phyloP scores from a whole-genome alignment of 352 stramenopile species.

The Phytophthora syringae region DNA sequence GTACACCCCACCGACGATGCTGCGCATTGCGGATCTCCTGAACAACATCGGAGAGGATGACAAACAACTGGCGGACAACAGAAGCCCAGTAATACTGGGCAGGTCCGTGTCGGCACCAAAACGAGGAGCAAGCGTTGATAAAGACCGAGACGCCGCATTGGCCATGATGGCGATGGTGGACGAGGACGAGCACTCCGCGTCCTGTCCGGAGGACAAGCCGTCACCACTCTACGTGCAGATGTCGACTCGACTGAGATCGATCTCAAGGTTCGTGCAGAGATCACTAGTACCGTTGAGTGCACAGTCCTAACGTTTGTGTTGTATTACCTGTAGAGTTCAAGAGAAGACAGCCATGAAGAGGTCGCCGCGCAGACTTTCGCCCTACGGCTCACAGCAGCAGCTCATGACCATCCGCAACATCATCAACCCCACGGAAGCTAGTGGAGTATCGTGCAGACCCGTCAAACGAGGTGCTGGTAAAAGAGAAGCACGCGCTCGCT shows the following conservation, averaged over 20 bases:
- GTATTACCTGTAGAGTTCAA: conserved; percentile 20
- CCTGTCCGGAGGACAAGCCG: conserved; percentile 42
- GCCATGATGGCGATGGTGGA: conserved; percentile 31
- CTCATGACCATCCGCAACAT: conserved; percentile 38
- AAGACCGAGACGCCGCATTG: conserved; percentile 19
- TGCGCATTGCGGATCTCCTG: conserved; percentile 46
- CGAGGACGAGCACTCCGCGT: conserved; percentile 37
- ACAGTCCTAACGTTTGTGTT: conserved; percentile 4
- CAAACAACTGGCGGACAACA: conserved; percentile 13
- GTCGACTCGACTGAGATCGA: conserved; percentile 20
- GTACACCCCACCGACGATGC: conserved; percentile 30
- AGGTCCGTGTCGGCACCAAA: conserved; percentile 40
- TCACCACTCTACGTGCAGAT: conserved; percentile 17
- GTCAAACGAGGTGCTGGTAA: conserved; percentile 7
- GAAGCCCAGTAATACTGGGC: conserved; percentile 28
- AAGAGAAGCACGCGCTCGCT: conserved; percentile 63
- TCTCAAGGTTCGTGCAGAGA: conserved; percentile 17
- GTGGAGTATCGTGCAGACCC: conserved; percentile 14
- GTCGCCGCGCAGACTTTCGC: conserved; percentile 28
- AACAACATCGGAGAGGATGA: conserved; percentile 44
- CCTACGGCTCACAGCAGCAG: conserved; percentile 23
- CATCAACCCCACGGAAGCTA: conserved; percentile 31
- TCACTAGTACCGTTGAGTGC: background rate
- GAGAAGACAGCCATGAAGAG: conserved; percentile 41
- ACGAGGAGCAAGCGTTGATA: conserved; percentile 1